Base-by-base conservation (phyloP, 306 rosid species). In the Citrullus amarus region DNA sequence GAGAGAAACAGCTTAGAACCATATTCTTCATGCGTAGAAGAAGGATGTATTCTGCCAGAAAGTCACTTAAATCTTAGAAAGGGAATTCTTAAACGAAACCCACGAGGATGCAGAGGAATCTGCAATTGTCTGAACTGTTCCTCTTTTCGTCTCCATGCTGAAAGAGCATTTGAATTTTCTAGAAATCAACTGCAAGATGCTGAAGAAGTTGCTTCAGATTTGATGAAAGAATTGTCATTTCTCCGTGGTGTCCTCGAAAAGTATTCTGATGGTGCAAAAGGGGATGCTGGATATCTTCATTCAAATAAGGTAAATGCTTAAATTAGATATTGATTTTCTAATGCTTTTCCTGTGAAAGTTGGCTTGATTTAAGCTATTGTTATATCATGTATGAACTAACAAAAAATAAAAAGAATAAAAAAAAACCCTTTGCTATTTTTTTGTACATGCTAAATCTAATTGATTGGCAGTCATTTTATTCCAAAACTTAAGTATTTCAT, bases 161-260 rank as follows among this genome's bases (percentile, higher is more conserved):
- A 94, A 79, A 90, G 93, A 88, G 88, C 95, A 82, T 94, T 92
- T 84, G 97, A 94, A 67, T 94, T 90, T 88, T 94, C 98, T 18
- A 87, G 76, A 86, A 88, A 90, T 86, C 95, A 88, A 83, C 80
- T 92, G 75, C 84, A 87, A 77, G 95, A 92, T 76, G 89, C 95
- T 12, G 87, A 91, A 85, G 97, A 89, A 87, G 80, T 91, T 77
- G 90, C 91, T 62, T 62, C 79, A 32, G 84, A 91, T 79, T 92
- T 94, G 82, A 83, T 94, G 80, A 86, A 87, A 75, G 94, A 90
- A 79, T 80, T 94, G 53, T 87, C 89, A 51, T 75, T 22, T 62
- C 75, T 91, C 36, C 85, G 98, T 70, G 83, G 59, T 25, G 58
- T 89, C 71, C 68, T 92, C 34, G 86, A 87, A 82, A 81, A 82